Conservation (phyloP, 148 eudicot genomes). For the Fagopyrum tataricum region DNA sequence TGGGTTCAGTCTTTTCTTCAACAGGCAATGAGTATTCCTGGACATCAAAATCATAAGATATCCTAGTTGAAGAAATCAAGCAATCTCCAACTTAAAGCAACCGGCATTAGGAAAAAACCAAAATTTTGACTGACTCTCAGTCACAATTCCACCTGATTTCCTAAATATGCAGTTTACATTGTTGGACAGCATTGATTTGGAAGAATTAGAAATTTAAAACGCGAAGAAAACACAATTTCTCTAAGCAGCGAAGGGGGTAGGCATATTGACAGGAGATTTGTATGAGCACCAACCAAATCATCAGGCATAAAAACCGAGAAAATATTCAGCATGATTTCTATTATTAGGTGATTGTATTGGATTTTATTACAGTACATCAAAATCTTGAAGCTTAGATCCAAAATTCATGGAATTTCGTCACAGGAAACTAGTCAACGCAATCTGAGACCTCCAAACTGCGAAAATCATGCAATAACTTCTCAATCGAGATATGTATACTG, state of each 20-base stretch:
- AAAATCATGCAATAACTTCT: background rate
- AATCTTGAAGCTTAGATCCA: background rate
- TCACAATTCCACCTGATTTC: background rate
- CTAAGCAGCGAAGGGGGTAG: background rate
- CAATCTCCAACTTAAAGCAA: background rate
- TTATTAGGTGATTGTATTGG: background rate
- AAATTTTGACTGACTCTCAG: background rate
- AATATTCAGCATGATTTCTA: background rate
- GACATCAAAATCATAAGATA: background rate
- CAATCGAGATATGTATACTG: background rate
- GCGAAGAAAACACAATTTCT: background rate
- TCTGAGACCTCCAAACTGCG: background rate
- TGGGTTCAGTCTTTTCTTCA: constrained; percentile 26
- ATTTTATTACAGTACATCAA: background rate
- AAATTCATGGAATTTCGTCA: background rate
- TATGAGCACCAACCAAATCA: background rate
- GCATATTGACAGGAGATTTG: background rate
- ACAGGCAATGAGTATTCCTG: constrained; percentile 33
- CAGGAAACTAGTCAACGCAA: background rate
- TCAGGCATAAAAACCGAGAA: background rate
- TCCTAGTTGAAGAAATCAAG: background rate
- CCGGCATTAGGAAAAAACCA: background rate
- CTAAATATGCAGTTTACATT: background rate
- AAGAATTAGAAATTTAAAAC: background rate
- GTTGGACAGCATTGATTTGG: too few species aligned